Conservation (phyloP, 345 rosid species). For the Microcos paniculata region DNA sequence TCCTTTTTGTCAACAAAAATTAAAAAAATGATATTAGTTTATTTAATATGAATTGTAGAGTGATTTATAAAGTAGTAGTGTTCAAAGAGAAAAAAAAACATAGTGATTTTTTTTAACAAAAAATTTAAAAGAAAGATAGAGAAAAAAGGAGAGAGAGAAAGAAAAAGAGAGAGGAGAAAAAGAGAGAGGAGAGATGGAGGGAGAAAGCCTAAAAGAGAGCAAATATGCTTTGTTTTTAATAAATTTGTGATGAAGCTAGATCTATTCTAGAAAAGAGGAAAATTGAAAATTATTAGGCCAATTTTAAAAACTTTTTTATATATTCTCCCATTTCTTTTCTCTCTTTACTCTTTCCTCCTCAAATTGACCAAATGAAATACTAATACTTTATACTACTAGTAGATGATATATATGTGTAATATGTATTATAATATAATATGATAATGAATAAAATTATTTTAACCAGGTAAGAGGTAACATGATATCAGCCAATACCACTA, state of each 20-base stretch:
- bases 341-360: background rate
- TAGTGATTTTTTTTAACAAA: too few species aligned
- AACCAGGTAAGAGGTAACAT: background rate
- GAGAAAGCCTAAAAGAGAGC: too few species aligned
- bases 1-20: too few species aligned
- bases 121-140: too few species aligned
- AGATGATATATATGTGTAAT: background rate
- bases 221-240: background rate
- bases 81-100: too few species aligned
- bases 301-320: background rate
- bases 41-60: too few species aligned
- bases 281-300: background rate
- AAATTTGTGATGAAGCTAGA: conserved; percentile 7
- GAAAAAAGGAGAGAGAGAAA: too few species aligned
- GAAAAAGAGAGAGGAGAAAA: too few species aligned
- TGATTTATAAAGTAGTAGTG: too few species aligned
- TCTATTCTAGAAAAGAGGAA: conserved; percentile 1
- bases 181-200: too few species aligned
- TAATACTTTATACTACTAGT: background rate
- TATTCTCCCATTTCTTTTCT: background rate
- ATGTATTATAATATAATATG: background rate
- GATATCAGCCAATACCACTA: background rate
- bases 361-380: conserved; percentile 2
- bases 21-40: too few species aligned
- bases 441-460: background rate